Conservation (phyloP, 148 eudicot genomes). For the Fagopyrum homotropicum region DNA sequence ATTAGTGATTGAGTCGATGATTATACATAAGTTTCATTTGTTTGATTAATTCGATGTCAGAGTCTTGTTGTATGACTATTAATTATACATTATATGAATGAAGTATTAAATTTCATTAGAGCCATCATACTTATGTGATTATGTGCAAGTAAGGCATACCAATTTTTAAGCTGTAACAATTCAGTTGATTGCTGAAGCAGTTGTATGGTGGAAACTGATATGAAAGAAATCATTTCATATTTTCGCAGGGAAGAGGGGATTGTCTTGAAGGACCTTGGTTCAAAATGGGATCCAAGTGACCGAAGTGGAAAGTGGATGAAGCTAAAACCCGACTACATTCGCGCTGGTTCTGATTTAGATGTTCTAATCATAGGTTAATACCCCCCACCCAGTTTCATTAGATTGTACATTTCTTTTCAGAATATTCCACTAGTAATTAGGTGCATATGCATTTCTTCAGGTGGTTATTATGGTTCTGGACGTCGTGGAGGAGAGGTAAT, state of each 20-base stretch:
- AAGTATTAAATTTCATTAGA: neutral
- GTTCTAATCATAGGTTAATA: slow-evolving; percentile 65
- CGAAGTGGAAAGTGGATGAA: slow-evolving; percentile 88
- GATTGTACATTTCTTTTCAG: neutral
- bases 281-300: slow-evolving; percentile 97
- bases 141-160: neutral
- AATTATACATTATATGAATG: neutral
- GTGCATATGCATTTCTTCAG: slow-evolving; percentile 23
- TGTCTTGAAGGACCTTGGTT: slow-evolving; percentile 74
- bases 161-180: neutral
- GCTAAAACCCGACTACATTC: slow-evolving; percentile 79
- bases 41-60: neutral
- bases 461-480: slow-evolving; percentile 97
- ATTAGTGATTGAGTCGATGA: neutral
- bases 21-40: neutral
- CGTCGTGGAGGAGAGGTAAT: slow-evolving; percentile 88
- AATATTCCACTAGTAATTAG: slow-evolving; percentile 6
- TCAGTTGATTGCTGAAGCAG: neutral
- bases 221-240: slow-evolving; percentile 7
- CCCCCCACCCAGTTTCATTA: neutral
- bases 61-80: neutral
- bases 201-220: neutral
- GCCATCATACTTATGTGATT: neutral
- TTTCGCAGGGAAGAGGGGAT: slow-evolving; percentile 71
- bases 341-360: slow-evolving; percentile 88